Evolutionary conservation across 2,329 filamentous ascomycete species (phyloP).

Genomic region (Fusarium veterinarium): DNA sequence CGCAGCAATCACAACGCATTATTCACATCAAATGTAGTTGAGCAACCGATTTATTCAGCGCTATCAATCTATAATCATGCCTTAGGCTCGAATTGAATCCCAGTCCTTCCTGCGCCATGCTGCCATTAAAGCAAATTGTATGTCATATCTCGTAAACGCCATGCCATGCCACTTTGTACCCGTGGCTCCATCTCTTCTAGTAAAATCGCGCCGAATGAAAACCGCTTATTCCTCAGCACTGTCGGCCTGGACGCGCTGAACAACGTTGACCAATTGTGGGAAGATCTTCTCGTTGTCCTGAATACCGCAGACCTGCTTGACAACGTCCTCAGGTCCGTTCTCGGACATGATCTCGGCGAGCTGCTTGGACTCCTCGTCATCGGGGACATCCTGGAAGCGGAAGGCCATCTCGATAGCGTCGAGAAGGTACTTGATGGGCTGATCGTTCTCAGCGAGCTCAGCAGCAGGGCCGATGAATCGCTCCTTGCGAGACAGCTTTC

Average conservation of each 20-base stretch:
- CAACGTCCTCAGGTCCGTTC: slow-evolving; percentile 78
- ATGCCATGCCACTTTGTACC: slow-evolving; percentile 24
- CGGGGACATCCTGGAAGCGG: slow-evolving; percentile 93
- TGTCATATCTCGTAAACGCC: slow-evolving; percentile 45
- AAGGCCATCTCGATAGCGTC: slow-evolving; percentile 91
- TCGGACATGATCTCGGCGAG: slow-evolving; percentile 87
- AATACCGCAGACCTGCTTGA: slow-evolving; percentile 84
- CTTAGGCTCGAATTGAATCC: slow-evolving; percentile 19
- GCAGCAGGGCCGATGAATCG: slow-evolving; percentile 94
- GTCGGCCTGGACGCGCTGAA: slow-evolving; percentile 84
- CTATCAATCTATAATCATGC: slow-evolving; percentile 35
- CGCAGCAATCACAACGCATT: not conserved
- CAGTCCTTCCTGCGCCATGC: slow-evolving; percentile 44
- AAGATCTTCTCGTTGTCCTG: slow-evolving; percentile 82
- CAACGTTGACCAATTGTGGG: slow-evolving; percentile 77
- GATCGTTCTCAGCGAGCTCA: slow-evolving; percentile 84
- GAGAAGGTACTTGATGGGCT: slow-evolving; percentile 79
- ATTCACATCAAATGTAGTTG: not conserved
- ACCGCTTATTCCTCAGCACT: slow-evolving; percentile 57
- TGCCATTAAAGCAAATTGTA: slow-evolving; percentile 28
- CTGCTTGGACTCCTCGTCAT: slow-evolving; percentile 88
- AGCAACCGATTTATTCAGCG: slow-evolving; percentile 33
- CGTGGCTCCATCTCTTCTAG: slow-evolving; percentile 27
- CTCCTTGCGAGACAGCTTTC: slow-evolving; percentile 95
- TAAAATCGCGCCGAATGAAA: not conserved